Base-by-base conservation (phyloP, 73 alveolate species). In the Blepharisma japonicum region DNA sequence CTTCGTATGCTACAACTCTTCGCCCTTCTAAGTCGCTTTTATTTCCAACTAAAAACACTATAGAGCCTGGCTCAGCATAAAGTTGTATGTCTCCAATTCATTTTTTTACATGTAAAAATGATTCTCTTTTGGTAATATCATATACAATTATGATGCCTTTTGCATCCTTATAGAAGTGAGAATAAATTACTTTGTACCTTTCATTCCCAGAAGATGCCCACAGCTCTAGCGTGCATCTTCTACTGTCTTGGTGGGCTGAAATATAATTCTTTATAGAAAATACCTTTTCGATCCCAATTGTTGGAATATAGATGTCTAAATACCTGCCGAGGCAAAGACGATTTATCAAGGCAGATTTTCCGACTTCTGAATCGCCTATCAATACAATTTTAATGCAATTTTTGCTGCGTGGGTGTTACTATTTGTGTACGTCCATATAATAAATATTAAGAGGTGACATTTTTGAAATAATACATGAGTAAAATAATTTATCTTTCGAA, bases 201-300 rank as follows among this genome's bases (percentile, higher is more conserved):
- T 81, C 88, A 77, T 81, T 32, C 42, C 88, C 88, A 20, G 88
- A 89, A 39, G 88, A 77, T 21, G 76, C 88, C 88, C 88, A 81
- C 38, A 81, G 76, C 46, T 81, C 67, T 53, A 85, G 82, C 71
- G 81, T 85, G 46, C 81, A 32, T 67, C 56, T 85, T 68, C 81
- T 85, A 14, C 80, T 80, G 50, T 85, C 92, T n/a, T 70, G 56
- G 39, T 85, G 83, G 27, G 81, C 50, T 8, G 89, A 81, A 47
- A 71, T 85, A 6, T 72, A 50, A 46, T 85, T 85, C 74, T 61
- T 8, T 20, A 1, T 61, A 61, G 74, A 14, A 9, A 8, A 18
- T 61, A 61, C 74, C 68, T 81, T 81, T 42, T 85, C 92, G 8
- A 85, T 84, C 27, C 92, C 92, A 55, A 85, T 80, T 48, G 92